These are phyloP conservation scores for Didymella pinodella DNA, from an alignment of 2,329 filamentous ascomycete genomes.

Conservation along the genomic window DNA sequence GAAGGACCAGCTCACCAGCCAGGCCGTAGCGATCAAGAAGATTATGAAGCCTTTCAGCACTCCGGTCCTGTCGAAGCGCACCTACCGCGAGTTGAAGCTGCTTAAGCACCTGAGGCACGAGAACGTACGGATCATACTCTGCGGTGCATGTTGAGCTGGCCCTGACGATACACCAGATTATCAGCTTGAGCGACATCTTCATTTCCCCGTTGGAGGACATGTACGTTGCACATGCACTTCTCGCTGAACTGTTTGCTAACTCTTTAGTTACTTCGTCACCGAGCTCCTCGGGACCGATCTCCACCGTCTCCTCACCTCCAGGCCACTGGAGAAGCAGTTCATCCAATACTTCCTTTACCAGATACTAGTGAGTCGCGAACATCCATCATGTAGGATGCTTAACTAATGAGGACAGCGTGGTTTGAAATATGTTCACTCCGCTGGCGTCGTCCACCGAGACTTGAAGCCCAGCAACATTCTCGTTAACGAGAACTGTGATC, in stretches of 20 bases:
- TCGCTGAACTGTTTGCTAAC: conserved; percentile 26
- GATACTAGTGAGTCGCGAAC: conserved; percentile 76
- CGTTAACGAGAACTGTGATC: conserved; percentile 98
- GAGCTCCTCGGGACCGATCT: conserved; percentile 96
- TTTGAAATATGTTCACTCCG: conserved; percentile 98
- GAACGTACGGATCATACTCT: conserved; percentile 69
- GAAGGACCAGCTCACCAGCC: conserved; percentile 94
- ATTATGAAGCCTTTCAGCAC: conserved; percentile 99
- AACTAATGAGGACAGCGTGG: conserved; percentile 71
- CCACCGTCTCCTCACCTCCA: conserved; percentile 91
- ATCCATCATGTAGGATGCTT: conserved; percentile 65
- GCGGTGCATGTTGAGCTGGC: conserved; percentile 1
- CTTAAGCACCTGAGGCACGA: conserved; percentile 96
- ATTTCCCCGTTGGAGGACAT: conserved; percentile 99
- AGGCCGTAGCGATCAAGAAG: conserved; percentile 99
- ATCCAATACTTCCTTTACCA: conserved; percentile 99
- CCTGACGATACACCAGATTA: conserved; percentile 67
- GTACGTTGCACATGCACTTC: conserved; percentile 61
- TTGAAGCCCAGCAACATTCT: conserved; percentile 99
- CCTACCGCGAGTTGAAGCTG: conserved; percentile 96
- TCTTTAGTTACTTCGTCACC: conserved; percentile 89
- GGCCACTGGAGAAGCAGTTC: conserved; percentile 98
- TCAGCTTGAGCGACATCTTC: conserved; percentile 98
- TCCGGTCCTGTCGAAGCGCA: conserved; percentile 96
- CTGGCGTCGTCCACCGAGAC: conserved; percentile 96